These are phyloP conservation scores for Marchantia paleacea DNA, from an alignment of 225 moss, liverwort and hornwort species.

Conservation along the genomic window DNA sequence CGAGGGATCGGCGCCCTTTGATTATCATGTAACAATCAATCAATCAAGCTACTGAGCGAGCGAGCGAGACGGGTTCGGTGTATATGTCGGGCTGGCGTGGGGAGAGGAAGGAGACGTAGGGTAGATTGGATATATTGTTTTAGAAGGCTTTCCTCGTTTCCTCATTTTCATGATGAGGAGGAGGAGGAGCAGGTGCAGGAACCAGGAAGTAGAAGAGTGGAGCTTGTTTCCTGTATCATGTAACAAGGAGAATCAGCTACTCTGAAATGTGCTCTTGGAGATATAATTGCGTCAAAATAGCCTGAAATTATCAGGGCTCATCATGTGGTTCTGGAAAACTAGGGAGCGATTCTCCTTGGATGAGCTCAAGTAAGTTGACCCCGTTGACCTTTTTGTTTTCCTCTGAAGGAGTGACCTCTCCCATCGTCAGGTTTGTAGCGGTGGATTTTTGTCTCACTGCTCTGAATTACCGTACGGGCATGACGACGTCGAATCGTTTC, in stretches of 20 bases:
- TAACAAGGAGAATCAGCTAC: slow-evolving; percentile 13
- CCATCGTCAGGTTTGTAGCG: not conserved
- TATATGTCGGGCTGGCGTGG: slow-evolving; percentile 7
- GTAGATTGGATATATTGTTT: slow-evolving; percentile 1
- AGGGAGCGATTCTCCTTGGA: slow-evolving; percentile 97
- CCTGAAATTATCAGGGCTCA: slow-evolving; percentile 41
- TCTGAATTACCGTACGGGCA: not conserved
- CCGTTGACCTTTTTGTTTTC: not conserved
- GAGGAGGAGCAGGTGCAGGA: slow-evolving; percentile 5
- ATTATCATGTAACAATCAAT: not conserved
- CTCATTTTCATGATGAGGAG: slow-evolving; percentile 9
- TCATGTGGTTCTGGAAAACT: slow-evolving; percentile 96
- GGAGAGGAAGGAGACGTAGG: slow-evolving; percentile 4
- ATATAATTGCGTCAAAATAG: slow-evolving; percentile 19
- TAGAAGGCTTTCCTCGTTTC: not conserved
- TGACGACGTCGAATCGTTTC: not conserved
- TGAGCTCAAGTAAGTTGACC: slow-evolving; percentile 80
- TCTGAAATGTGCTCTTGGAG: slow-evolving; percentile 36
- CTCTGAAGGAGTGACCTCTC: not conserved
- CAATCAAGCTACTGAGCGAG: not conserved
- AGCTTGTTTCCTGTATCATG: slow-evolving; percentile 18
- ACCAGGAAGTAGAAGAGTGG: not conserved
- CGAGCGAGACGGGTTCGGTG: not conserved
- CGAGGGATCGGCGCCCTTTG: slow-evolving; percentile 3
- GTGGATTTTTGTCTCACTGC: not conserved